Conservation (phyloP, 148 eudicot species). For the Rhododendron vialii region DNA sequence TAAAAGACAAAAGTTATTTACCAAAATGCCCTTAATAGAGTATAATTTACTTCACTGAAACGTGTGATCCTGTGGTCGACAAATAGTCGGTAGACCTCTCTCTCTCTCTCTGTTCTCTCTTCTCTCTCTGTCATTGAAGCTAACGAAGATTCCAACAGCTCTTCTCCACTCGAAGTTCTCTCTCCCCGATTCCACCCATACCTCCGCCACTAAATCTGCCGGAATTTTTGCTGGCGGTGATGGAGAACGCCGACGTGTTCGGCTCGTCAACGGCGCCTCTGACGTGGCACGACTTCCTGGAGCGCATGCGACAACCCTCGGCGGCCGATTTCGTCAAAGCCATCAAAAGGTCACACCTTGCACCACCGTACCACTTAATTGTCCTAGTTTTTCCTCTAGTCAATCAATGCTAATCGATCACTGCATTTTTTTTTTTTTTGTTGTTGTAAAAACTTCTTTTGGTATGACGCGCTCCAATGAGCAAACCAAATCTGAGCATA, state of each 20-base stretch:
- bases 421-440: background rate
- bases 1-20: no score
- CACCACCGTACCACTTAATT: background rate
- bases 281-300: slow-evolving; percentile 94
- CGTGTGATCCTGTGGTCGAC: no score
- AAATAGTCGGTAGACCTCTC: no score
- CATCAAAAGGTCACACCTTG: slow-evolving; percentile 62
- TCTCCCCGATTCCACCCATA: background rate
- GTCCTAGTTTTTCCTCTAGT: background rate
- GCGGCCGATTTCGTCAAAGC: slow-evolving; percentile 92
- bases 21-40: no score
- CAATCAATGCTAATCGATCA: background rate
- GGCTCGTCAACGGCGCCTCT: slow-evolving; percentile 75
- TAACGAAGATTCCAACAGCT: background rate
- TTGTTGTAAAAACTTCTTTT: background rate
- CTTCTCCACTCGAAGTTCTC: background rate
- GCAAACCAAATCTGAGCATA: no score
- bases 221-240: slow-evolving; percentile 14
- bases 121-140: no score
- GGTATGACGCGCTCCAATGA: no score
- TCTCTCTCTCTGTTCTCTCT: no score
- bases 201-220: background rate
- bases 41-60: no score
- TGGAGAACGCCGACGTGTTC: slow-evolving; percentile 71
- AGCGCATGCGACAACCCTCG: slow-evolving; percentile 97